Evolutionary conservation across 805 yeast species (phyloP).

Genomic region (Wickerhamiella kazuoi): DNA sequence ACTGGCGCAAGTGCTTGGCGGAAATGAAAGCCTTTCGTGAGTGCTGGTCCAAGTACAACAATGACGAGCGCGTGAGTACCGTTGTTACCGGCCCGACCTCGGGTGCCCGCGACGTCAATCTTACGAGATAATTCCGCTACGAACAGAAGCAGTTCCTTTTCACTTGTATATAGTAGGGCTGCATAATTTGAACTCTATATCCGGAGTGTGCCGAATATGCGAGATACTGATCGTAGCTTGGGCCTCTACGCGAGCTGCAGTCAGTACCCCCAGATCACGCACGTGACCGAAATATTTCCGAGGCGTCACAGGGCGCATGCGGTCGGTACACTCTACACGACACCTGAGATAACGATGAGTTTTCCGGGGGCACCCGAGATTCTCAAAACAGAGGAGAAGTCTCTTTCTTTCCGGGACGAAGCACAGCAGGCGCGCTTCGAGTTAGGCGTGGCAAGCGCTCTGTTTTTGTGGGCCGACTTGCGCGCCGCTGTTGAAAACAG

Average conservation of each 20-base stretch:
- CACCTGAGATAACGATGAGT: background rate
- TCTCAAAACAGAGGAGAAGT: slow-evolving; percentile 6
- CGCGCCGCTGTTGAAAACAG: slow-evolving; percentile 73
- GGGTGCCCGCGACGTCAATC: background rate
- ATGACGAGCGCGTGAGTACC: slow-evolving; percentile 19
- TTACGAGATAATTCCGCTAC: background rate
- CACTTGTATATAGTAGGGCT: too few species aligned
- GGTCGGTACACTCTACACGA: too few species aligned
- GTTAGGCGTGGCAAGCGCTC: slow-evolving; percentile 78
- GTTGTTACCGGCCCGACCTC: background rate
- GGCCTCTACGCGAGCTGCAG: too few species aligned
- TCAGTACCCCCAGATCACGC: too few species aligned
- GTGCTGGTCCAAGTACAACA: slow-evolving; percentile 46
- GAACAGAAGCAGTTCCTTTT: too few species aligned
- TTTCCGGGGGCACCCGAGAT: slow-evolving; percentile 3
- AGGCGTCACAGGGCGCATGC: too few species aligned
- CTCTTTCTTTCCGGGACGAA: slow-evolving; percentile 25
- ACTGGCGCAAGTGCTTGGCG: slow-evolving; percentile 56
- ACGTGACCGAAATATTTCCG: too few species aligned
- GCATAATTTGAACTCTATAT: too few species aligned
- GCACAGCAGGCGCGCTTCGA: slow-evolving; percentile 74
- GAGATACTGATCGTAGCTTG: too few species aligned
- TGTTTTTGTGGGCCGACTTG: slow-evolving; percentile 81
- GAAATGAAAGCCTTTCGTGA: slow-evolving; percentile 46
- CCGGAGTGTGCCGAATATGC: too few species aligned